A percentile compares a stretch with the other conserved stretches of the same genome.
Evolutionary conservation across 352 stramenopile genomes (phyloP).

Genomic region (Phytophthora europaea): DNA sequence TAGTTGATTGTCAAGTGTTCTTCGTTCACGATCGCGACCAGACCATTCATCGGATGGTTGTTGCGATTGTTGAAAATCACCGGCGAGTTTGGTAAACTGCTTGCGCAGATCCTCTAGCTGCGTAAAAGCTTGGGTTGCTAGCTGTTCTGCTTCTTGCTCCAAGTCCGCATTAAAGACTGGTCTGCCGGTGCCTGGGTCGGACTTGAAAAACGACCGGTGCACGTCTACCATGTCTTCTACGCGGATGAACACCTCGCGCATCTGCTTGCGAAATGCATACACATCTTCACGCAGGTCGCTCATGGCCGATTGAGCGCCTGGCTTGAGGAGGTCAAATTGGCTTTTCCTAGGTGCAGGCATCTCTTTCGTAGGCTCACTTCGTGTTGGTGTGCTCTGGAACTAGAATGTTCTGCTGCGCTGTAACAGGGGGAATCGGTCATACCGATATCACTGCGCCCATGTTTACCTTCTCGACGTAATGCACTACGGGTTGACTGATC

Average conservation of each 20-base stretch:
- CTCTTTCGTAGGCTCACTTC: not conserved
- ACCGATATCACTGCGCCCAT: not conserved
- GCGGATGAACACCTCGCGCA: conserved; percentile 65
- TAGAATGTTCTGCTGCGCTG: not conserved
- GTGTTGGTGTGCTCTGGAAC: not conserved
- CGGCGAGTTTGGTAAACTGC: conserved; percentile 48
- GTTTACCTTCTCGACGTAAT: not conserved
- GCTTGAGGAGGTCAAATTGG: not conserved
- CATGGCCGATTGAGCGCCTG: conserved; percentile 7
- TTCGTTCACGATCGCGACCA: not conserved
- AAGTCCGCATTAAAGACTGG: conserved; percentile 38
- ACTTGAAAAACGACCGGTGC: conserved; percentile 71
- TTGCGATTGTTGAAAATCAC: conserved; percentile 34
- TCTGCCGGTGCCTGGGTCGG: conserved; percentile 49
- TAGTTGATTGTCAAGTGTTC: not conserved
- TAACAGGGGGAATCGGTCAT: not conserved
- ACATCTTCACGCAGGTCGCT: conserved; percentile 58
- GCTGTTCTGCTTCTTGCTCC: conserved; percentile 42
- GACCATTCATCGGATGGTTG: not conserved
- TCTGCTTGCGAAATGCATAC: conserved; percentile 70
- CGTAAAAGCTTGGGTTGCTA: conserved; percentile 53
- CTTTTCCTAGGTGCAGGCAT: not conserved
- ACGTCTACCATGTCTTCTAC: conserved; percentile 77
- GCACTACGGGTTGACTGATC: not conserved
- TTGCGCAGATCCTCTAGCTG: conserved; percentile 51